phyloP scores from a whole-genome alignment of 257 asterid genomes.

The Voacanga thouarsii region DNA sequence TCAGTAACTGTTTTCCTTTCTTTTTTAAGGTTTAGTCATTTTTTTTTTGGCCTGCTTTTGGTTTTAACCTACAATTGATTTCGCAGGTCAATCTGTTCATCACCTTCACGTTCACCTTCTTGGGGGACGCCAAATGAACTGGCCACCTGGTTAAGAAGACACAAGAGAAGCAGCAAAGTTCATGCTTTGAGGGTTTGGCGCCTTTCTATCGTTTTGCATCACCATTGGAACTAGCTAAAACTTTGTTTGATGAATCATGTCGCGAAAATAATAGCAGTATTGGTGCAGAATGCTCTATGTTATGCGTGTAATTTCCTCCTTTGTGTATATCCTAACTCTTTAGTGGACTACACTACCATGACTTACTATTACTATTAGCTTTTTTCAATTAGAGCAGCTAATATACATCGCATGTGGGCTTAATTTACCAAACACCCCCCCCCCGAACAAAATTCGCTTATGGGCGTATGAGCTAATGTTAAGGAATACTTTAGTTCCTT shows the following conservation, averaged over 20 bases:
- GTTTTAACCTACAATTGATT: background rate
- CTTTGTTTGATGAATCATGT: background rate
- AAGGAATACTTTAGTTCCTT: no score
- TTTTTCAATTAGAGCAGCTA: no score
- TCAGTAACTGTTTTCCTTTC: constrained; percentile 26
- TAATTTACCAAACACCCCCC: no score
- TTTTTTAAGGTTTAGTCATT: background rate
- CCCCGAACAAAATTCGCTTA: no score
- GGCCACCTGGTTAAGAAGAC: constrained; percentile 92
- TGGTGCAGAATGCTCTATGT: background rate
- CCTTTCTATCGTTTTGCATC: background rate
- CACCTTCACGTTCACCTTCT: constrained; percentile 92
- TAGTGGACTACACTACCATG: background rate
- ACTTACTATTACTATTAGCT: no score
- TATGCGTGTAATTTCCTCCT: background rate
- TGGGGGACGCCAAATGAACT: constrained; percentile 95
- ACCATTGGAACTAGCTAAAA: background rate
- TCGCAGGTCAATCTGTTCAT: constrained; percentile 84
- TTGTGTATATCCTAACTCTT: background rate
- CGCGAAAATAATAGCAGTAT: background rate
- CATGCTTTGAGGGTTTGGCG: background rate
- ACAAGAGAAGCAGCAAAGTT: background rate
- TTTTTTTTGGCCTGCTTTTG: background rate
- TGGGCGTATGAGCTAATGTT: no score
- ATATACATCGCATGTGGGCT: no score